phyloP scores from a whole-genome alignment of 2,329 filamentous ascomycete genomes.

The Fusarium sp. region DNA sequence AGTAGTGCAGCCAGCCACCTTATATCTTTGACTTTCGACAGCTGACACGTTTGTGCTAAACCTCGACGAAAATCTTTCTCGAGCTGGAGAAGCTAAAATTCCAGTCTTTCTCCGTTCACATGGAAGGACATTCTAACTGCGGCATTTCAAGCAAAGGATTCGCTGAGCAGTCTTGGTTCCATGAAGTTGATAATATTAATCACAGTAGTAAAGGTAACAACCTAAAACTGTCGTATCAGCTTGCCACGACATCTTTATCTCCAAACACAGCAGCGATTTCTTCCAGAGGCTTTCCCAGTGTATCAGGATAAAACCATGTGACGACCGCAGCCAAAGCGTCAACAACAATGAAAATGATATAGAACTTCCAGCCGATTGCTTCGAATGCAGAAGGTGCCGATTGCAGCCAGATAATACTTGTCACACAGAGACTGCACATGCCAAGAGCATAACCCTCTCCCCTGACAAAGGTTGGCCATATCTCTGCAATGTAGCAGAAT shows the following conservation, averaged over 20 bases:
- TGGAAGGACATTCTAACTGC: too few relatives aligned
- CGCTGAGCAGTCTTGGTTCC: too few relatives aligned
- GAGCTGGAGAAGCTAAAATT: too few relatives aligned
- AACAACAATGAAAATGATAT: not conserved
- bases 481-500: not conserved
- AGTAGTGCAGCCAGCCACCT: too few relatives aligned
- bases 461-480: not conserved
- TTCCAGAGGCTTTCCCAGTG: not conserved
- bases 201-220: too few relatives aligned
- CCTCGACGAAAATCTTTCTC: too few relatives aligned
- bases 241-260: not conserved
- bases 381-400: not conserved
- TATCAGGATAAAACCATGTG: not conserved
- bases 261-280: not conserved
- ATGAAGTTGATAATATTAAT: too few relatives aligned
- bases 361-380: not conserved
- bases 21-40: too few relatives aligned
- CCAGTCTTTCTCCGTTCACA: too few relatives aligned
- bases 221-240: too few relatives aligned
- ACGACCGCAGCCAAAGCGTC: not conserved
- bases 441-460: not conserved
- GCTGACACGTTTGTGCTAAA: too few relatives aligned
- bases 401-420: not conserved
- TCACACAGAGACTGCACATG: not conserved
- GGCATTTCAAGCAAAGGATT: too few relatives aligned